Percentiles rank a stretch among this genome's conserved stretches.
phyloP scores from a whole-genome alignment of 106 monocot species.

The Allium fistulosum region DNA sequence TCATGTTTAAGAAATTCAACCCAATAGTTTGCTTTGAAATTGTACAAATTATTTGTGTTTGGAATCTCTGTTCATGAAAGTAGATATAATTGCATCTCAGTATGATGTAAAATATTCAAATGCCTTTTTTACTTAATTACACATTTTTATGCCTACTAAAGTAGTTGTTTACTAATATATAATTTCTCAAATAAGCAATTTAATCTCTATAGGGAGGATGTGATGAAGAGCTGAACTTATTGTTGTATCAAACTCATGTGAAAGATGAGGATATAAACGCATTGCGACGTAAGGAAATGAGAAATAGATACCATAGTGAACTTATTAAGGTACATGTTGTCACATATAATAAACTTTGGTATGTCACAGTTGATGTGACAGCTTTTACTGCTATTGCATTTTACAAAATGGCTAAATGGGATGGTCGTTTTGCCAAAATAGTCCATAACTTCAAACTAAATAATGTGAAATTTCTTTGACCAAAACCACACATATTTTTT shows the following conservation, averaged over 20 bases:
- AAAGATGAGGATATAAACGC: slow-evolving; percentile 38
- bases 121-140: too few species aligned
- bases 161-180: too few species aligned
- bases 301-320: slow-evolving; percentile 81
- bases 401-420: slow-evolving; percentile 88
- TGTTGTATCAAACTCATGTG: slow-evolving; percentile 57
- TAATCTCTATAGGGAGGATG: slow-evolving; percentile 59
- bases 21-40: too few species aligned
- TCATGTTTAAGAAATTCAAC: too few species aligned
- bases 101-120: too few species aligned
- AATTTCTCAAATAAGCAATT: too few species aligned
- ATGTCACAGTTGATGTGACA: slow-evolving; percentile 75
- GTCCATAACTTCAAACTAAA: neutral
- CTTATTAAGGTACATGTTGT: slow-evolving; percentile 81
- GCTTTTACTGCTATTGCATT: slow-evolving; percentile 68
- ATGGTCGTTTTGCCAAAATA: slow-evolving; percentile 42
- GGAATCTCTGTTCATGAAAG: too few species aligned
- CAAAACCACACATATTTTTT: too few species aligned
- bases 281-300: slow-evolving; percentile 76
- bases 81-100: too few species aligned
- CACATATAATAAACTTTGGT: slow-evolving; percentile 81
- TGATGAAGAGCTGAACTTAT: slow-evolving; percentile 88
- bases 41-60: too few species aligned
- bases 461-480: too few species aligned
- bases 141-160: too few species aligned